Evolutionary conservation across 768 basidiomycete genomes (phyloP), one percentile per base, ranked within the genome.

Genomic region (Hygrophorus pudorinus): DNA sequence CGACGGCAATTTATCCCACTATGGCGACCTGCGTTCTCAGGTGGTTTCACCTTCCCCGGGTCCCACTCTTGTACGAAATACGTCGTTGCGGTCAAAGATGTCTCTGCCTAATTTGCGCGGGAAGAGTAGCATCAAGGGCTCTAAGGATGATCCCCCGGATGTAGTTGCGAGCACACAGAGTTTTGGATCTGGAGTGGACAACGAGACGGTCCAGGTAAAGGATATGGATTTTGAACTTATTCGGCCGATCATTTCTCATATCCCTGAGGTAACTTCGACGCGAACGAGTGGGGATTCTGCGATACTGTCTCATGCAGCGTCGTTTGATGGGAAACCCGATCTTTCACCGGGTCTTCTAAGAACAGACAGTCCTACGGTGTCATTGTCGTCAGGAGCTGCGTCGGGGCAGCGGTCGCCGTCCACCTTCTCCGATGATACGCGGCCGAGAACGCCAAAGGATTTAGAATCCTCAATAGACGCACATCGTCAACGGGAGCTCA

Each of bases 151-250:
- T 2, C 53, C 60, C 0, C 47, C 54, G 11, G 57, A 51, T 40
- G 41, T 55, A 3, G 49, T 42, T 2, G 56, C 60, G 5, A 45
- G 42, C 5, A 54, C 57, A 6, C 58, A 54, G 12, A 38, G 38
- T 10, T 44, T 43, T 8, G 31, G 30, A 17, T 11, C 24, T n/a
- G 53, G 48, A 41, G 62, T 59, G 18, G 68, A 73, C 4, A 63
- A 66, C 32, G 75, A 83, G 51, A 76, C 75, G 1, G 70, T 87
- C 4, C 85, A 89, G 44, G 81, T 88, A 6, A 66, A 84, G 56
- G 81, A 88, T 56, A 81, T 79, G 69, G 85, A 88, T 51, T 89
- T 90, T 51, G 82, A 87, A 62, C 72, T 88, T 11, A 69, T 89
- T 28, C 68, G 74, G 17, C 86, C 85, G 0, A 68, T 62, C n/a